Evolutionary conservation across 345 rosid species (phyloP).

Genomic region (Camelina hispida): DNA sequence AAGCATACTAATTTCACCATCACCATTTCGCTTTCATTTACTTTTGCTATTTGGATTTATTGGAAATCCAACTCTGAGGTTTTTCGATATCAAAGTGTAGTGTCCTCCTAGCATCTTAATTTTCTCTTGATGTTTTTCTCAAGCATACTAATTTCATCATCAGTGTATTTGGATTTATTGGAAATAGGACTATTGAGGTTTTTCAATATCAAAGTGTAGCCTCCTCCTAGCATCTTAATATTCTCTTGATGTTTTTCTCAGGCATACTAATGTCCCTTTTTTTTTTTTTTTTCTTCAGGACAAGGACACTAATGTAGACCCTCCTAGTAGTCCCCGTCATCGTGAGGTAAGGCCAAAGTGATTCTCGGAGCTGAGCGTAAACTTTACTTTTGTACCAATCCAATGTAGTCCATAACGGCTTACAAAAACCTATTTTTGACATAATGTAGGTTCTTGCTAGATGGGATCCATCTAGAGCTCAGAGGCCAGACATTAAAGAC

Average conservation of each 20-base stretch:
- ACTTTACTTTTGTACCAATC: background rate
- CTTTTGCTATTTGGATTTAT: background rate
- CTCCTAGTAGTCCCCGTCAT: constrained; percentile 34
- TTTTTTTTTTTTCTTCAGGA: constrained; percentile 6
- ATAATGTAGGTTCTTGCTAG: constrained; percentile 58
- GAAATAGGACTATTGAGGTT: background rate
- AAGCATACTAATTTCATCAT: no score
- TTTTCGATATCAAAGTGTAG: no score
- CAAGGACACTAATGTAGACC: constrained; percentile 1
- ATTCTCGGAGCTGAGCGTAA: background rate
- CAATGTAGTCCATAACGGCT: background rate
- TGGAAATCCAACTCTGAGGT: no score
- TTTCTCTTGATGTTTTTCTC: no score
- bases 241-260: background rate
- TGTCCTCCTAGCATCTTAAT: no score
- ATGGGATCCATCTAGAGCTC: constrained; percentile 68
- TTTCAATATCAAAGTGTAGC: background rate
- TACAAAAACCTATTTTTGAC: background rate
- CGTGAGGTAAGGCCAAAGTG: constrained; percentile 11
- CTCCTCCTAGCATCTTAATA: background rate
- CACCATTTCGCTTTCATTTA: background rate
- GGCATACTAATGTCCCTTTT: background rate
- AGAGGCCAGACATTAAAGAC: constrained; percentile 65
- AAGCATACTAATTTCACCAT: no score
- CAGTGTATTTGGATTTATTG: background rate